phyloP scores from a whole-genome alignment of 257 asterid species.

The Nicotiana noctiflora region DNA sequence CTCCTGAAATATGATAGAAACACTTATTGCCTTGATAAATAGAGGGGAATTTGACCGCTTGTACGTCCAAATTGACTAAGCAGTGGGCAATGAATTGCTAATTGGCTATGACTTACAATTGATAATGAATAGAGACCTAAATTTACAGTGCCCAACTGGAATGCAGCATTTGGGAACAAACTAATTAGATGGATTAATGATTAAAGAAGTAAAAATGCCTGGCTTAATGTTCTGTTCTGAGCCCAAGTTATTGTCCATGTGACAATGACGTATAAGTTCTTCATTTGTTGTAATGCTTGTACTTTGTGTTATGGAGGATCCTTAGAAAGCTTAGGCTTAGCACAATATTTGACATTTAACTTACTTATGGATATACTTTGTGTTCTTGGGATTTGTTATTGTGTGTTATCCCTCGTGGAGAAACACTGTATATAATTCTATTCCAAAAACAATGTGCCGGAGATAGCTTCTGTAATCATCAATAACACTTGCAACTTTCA shows the following conservation, averaged over 20 bases:
- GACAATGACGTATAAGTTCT: no score
- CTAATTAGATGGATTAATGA: background rate
- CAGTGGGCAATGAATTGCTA: no score
- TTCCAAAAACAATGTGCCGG: background rate
- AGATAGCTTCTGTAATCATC: background rate
- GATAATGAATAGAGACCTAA: background rate
- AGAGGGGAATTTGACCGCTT: no score
- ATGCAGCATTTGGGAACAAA: background rate
- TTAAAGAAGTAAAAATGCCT: no score
- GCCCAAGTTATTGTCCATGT: no score
- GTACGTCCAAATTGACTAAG: no score
- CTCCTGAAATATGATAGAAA: background rate
- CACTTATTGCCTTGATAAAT: no score
- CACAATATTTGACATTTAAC: background rate
- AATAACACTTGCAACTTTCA: background rate
- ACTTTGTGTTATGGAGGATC: background rate
- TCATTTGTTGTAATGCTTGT: background rate
- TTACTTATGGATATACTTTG: background rate
- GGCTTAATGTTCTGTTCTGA: no score
- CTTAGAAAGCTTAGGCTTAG: background rate
- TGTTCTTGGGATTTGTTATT: background rate
- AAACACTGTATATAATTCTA: background rate
- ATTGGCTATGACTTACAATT: no score
- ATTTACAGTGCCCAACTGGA: background rate
- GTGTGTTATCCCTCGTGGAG: background rate